Evolutionary conservation across 129 eudicot species (phyloP), one percentile per base, ranked within the genome.

Genomic region (Pseudognaphalium luteoalbum): DNA sequence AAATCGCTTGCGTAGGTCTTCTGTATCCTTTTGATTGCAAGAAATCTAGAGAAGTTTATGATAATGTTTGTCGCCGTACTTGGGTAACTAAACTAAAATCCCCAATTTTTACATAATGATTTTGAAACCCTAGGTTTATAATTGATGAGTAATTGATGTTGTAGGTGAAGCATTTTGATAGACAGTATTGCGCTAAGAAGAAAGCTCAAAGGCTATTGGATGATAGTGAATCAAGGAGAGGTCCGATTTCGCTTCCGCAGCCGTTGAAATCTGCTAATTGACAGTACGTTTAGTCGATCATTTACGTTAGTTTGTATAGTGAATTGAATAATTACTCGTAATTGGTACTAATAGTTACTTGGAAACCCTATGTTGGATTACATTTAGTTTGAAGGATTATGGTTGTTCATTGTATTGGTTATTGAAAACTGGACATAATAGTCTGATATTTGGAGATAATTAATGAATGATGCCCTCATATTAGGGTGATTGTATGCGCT

Each of bases 111-210:
- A 25, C 0, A 17, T 20, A 0, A 17, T 30, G 30, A n/a, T 30
- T 2, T 16, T 51, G 8, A 17, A 12, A 56, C 62, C 62, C 25
- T 19, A 19, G 25, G 25, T n/a, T 56, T 56, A 5, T 56, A 5
- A 56, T 60, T 71, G 33, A 71, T 71, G 12, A 3, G 16, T 60
- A 10, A 7, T 51, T 44, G 50, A 0, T 70, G 60, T 39, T 81
- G 69, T 69, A 93, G 98, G 98, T 93, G 86, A 90, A 87, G 88
- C 98, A 93, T 88, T 93, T 93, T 81, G 98, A 93, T 71, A 81
- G 96, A 78, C 95, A 86, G 76, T 86, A 93, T 50, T 86, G 92
- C 73, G 80, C 89, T 1, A 93, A 88, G 81, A 93, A 88, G 92
- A 90, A 85, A 73, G 88, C 74, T 81, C 85, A 87, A 70, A 88